Base-by-base conservation (phyloP, 306 rosid genomes). In the Lithocarpus polystachyus region DNA sequence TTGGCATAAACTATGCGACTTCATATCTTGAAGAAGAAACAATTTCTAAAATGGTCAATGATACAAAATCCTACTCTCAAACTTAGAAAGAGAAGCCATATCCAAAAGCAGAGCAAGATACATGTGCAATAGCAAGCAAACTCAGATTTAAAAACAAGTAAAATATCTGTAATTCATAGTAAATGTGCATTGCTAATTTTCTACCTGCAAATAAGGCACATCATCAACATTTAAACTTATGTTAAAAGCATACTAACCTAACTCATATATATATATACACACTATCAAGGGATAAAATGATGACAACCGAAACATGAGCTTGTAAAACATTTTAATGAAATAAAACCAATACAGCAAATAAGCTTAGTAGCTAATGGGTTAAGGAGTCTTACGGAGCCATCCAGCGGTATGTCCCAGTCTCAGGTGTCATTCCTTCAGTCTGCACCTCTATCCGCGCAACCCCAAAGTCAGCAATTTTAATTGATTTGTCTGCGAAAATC, bases 381-480 rank as follows among this genome's bases (percentile, higher is more conserved):
- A 75, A 83, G 73, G 73, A 84, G 84, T 68, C 99, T 91, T 93
- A 92, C 98, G 98, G 99, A 71, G 98, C 99, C 99, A 95, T 95
- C 99, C 99, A 95, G 71, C 96, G 98, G 80, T 95, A 95, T 2
- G 99, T 95, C 82, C 98, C 99, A 72, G 98, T 95, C 83, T 92
- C 98, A 1, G 99, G 98, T 23, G 98, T 95, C 99, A 95, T 95
- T 84, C 98, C 98, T 89, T 95, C 97, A 3, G 98, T 95, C 88
- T 95, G 97, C 84, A 95, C 99, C 88, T 95, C 99, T 79, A 95
- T 95, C 67, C 98, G 92, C 11, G 98, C 98, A 70, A 72, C 62
- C 60, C 75, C 75, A 72, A 72, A 72, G 62, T 52, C 45, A 52
- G 45, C 75, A 48, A 72, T 72, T 26, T 95, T 52, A 15, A 72